Percentiles rank a stretch among this genome's conserved stretches.
Conservation (phyloP, 176 grass and related monocot species). For the Calamus simplicifolius region DNA sequence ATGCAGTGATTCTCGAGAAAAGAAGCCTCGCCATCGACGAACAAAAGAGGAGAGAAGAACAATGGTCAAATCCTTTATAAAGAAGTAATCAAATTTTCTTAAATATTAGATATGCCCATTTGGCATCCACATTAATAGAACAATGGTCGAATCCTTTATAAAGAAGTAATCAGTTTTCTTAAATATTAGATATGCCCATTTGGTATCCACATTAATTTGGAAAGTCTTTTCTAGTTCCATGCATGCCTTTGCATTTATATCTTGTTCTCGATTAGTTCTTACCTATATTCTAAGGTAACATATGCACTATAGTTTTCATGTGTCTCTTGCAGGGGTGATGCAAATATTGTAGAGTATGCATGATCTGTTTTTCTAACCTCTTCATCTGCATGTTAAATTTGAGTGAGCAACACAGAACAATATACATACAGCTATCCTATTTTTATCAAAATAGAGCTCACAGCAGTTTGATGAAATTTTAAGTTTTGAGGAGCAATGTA, state of each 20-base stretch:
- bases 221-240: background rate
- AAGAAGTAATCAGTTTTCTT: constrained; percentile 31
- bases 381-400: too few species aligned
- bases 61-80: constrained; percentile 82
- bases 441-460: too few species aligned
- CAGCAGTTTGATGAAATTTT: too few species aligned
- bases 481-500: too few species aligned
- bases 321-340: background rate
- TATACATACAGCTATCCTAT: too few species aligned
- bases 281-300: background rate
- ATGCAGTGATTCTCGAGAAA: constrained; percentile 43
- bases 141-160: constrained; percentile 84
- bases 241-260: background rate
- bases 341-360: too few species aligned
- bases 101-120: background rate
- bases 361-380: too few species aligned
- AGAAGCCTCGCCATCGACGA: constrained; percentile 61
- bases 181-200: background rate
- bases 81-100: constrained; percentile 28
- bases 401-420: too few species aligned
- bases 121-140: constrained; percentile 7
- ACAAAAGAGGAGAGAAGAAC: constrained; percentile 90
- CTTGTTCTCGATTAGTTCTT: background rate
- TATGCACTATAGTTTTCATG: background rate
- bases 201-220: too few species aligned